phyloP scores from a whole-genome alignment of 2,329 filamentous ascomycete species.

The Calonectria montana region DNA sequence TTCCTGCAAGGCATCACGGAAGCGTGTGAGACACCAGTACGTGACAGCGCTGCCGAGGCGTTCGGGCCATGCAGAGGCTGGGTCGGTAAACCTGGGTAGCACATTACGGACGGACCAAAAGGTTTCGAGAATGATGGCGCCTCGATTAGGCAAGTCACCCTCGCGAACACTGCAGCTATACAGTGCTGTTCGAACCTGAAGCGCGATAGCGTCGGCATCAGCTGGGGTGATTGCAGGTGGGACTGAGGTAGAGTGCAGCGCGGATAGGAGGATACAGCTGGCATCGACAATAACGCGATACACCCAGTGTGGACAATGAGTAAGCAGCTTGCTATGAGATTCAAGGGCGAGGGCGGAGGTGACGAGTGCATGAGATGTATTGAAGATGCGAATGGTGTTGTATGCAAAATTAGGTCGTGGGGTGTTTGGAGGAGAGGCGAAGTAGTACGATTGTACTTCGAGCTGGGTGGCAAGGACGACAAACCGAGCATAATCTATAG shows the following conservation, averaged over 20 bases:
- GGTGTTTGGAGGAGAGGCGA: conserved; percentile 56
- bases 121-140: conserved; percentile 59
- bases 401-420: conserved; percentile 53
- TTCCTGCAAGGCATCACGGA: conserved; percentile 58
- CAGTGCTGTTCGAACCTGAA: conserved; percentile 50
- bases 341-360: conserved; percentile 57
- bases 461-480: conserved; percentile 61
- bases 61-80: conserved; percentile 55
- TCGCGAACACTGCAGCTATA: conserved; percentile 59
- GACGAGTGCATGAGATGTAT: conserved; percentile 60
- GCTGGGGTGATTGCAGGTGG: conserved; percentile 45
- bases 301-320: conserved; percentile 62
- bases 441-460: conserved; percentile 66
- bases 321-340: conserved; percentile 52
- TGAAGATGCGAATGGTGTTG: conserved; percentile 59
- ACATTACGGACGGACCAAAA: conserved; percentile 57
- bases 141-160: conserved; percentile 60
- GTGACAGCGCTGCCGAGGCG: conserved; percentile 62
- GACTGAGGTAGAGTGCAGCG: conserved; percentile 57
- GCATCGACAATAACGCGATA: conserved; percentile 60
- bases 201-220: conserved; percentile 46
- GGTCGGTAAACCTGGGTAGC: conserved; percentile 53
- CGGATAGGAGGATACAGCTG: conserved; percentile 57
- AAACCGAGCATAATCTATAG: conserved; percentile 60
- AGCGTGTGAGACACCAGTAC: conserved; percentile 60